These are phyloP conservation scores for Arthrinium phaeospermum DNA, from an alignment of 2,329 filamentous ascomycete species.

Conservation along the genomic window DNA sequence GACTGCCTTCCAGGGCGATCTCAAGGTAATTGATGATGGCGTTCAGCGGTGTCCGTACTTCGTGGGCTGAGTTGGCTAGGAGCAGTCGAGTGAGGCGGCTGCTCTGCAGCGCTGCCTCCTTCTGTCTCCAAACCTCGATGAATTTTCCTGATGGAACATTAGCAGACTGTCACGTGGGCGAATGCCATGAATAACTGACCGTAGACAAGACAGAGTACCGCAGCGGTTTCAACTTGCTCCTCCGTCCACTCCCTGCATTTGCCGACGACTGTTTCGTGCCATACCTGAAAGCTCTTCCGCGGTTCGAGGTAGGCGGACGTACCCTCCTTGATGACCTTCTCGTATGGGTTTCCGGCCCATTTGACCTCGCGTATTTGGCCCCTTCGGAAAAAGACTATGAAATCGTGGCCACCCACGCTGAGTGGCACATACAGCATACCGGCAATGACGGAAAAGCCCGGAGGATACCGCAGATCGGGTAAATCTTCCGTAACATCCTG, in stretches of 20 bases:
- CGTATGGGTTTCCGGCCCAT: slow-evolving; percentile 87
- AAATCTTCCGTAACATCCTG: slow-evolving; percentile 80
- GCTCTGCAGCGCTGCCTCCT: slow-evolving; percentile 81
- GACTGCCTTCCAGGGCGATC: slow-evolving; percentile 80
- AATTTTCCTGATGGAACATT: slow-evolving; percentile 61
- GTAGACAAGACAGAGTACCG: slow-evolving; percentile 86
- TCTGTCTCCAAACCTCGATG: slow-evolving; percentile 92
- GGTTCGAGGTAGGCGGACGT: slow-evolving; percentile 79
- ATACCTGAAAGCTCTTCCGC: slow-evolving; percentile 77
- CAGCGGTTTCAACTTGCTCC: slow-evolving; percentile 87
- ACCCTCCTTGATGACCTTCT: slow-evolving; percentile 75
- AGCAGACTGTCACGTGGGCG: slow-evolving; percentile 18
- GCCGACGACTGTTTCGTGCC: slow-evolving; percentile 81
- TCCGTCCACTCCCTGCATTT: slow-evolving; percentile 89
- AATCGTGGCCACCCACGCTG: slow-evolving; percentile 76
- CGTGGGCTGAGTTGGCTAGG: slow-evolving; percentile 87
- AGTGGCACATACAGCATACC: slow-evolving; percentile 84
- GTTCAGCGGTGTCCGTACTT: slow-evolving; percentile 88
- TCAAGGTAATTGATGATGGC: slow-evolving; percentile 95
- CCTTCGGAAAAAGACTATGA: slow-evolving; percentile 89
- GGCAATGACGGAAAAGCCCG: slow-evolving; percentile 79
- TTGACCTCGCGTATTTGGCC: slow-evolving; percentile 78
- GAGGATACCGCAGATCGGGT: slow-evolving; percentile 78
- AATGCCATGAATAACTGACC: slow-evolving; percentile 53
- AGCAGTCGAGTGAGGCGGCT: slow-evolving; percentile 81